A percentile compares a stretch with the other conserved stretches of the same genome.
These are phyloP conservation scores for Clonostachys chloroleuca DNA, from an alignment of 2,329 filamentous ascomycete species.

Conservation along the genomic window DNA sequence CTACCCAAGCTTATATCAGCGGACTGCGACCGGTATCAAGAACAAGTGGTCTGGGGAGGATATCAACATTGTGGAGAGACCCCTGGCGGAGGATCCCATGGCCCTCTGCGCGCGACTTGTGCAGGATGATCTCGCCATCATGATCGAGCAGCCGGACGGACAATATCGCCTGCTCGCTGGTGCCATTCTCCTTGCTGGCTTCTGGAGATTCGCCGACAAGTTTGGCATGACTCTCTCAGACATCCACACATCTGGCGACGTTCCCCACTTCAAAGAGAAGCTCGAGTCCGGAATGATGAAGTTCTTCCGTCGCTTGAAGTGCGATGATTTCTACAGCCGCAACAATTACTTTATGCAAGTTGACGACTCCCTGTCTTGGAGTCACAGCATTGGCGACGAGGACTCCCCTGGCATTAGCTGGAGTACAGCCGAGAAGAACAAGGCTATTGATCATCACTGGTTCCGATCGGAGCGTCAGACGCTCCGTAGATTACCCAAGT, in stretches of 20 bases:
- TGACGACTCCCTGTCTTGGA: slow-evolving; percentile 74
- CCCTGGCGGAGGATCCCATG: slow-evolving; percentile 75
- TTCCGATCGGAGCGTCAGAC: slow-evolving; percentile 76
- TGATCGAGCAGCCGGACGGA: slow-evolving; percentile 72
- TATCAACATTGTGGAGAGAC: slow-evolving; percentile 62
- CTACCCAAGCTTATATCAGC: slow-evolving; percentile 67
- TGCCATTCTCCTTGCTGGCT: slow-evolving; percentile 71
- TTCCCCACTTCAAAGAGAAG: slow-evolving; percentile 68
- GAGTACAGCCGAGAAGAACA: slow-evolving; percentile 72
- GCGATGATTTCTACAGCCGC: slow-evolving; percentile 57
- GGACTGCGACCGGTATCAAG: slow-evolving; percentile 59
- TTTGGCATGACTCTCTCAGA: slow-evolving; percentile 73
- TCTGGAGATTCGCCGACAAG: slow-evolving; percentile 81
- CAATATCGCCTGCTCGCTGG: slow-evolving; percentile 80
- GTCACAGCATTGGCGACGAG: slow-evolving; percentile 69
- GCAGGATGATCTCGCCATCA: slow-evolving; percentile 80
- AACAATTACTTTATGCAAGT: slow-evolving; percentile 91
- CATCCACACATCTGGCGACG: slow-evolving; percentile 74
- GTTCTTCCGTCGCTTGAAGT: slow-evolving; percentile 70
- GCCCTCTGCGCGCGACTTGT: slow-evolving; percentile 65
- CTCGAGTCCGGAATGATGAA: slow-evolving; percentile 76
- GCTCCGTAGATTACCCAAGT: slow-evolving; percentile 55
- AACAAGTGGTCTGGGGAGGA: slow-evolving; percentile 69
- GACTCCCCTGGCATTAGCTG: slow-evolving; percentile 62
- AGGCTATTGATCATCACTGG: slow-evolving; percentile 66